Percentiles rank a stretch among this genome's conserved stretches.
phyloP scores from a whole-genome alignment of 768 basidiomycete genomes.

The Psilocybe azurescens region DNA sequence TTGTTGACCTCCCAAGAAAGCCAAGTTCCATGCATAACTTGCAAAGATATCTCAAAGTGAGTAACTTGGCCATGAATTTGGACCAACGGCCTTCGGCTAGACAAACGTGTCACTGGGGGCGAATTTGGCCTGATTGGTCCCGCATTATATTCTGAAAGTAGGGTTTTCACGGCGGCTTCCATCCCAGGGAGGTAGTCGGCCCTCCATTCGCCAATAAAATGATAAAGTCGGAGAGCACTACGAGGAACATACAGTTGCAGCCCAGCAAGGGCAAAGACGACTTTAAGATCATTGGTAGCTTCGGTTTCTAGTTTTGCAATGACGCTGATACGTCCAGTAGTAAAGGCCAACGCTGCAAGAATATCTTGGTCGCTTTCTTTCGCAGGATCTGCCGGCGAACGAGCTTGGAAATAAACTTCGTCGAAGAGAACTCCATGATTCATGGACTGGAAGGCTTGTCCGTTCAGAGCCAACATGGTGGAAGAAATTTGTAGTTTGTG shows the following conservation, averaged over 20 bases:
- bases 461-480: slow-evolving; percentile 33
- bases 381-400: slow-evolving; percentile 48
- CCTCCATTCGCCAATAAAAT: slow-evolving; percentile 83
- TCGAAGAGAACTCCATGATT: slow-evolving; percentile 54
- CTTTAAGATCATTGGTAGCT: slow-evolving; percentile 42
- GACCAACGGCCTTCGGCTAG: slow-evolving; percentile 34
- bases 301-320: slow-evolving; percentile 52
- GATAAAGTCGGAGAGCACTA: slow-evolving; percentile 79
- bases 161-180: slow-evolving; percentile 65
- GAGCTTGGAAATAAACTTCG: slow-evolving; percentile 62
- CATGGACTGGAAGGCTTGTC: slow-evolving; percentile 43
- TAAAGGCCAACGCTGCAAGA: slow-evolving; percentile 64
- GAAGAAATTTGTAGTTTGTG: slow-evolving; percentile 44
- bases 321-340: slow-evolving; percentile 48
- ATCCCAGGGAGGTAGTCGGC: slow-evolving; percentile 79
- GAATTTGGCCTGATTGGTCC: slow-evolving; percentile 40
- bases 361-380: slow-evolving; percentile 54
- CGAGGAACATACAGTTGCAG: slow-evolving; percentile 72
- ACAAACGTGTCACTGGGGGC: slow-evolving; percentile 32
- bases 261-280: slow-evolving; percentile 49
- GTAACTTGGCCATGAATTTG: slow-evolving; percentile 59
- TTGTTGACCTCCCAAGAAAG: slow-evolving; percentile 72
- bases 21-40: slow-evolving; percentile 91
- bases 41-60: slow-evolving; percentile 65
- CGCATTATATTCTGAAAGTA: slow-evolving; percentile 67